A percentile compares a stretch with the other conserved stretches of the same genome.
phyloP scores from a whole-genome alignment of 352 stramenopile species.

The Globisporangium sylvaticum region DNA sequence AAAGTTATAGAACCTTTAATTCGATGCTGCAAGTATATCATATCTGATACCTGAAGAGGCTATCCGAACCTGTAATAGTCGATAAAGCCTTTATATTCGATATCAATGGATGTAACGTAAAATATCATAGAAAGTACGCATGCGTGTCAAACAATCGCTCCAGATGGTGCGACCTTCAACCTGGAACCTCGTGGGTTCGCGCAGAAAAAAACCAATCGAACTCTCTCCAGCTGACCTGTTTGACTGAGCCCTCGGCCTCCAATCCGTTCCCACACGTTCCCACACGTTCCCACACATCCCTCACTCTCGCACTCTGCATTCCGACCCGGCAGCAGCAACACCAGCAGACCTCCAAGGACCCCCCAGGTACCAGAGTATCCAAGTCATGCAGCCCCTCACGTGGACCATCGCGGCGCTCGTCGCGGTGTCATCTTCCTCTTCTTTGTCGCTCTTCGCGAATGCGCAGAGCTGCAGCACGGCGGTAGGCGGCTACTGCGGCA shows the following conservation, averaged over 20 bases:
- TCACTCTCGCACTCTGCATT: not conserved
- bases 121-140: no score
- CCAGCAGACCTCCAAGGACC: not conserved
- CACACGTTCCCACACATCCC: no score
- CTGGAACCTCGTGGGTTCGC: not conserved
- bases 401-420: not conserved
- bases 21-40: not conserved
- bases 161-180: not conserved
- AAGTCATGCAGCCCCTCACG: not conserved
- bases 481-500: conserved; percentile 40
- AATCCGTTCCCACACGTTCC: not conserved
- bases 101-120: no score
- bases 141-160: not conserved
- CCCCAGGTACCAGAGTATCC: not conserved
- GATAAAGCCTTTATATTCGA: not conserved
- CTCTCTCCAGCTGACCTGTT: not conserved
- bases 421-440: not conserved
- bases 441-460: not conserved
- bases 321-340: not conserved
- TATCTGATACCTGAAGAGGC: no score
- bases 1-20: not conserved
- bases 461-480: conserved; percentile 20
- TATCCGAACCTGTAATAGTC: not conserved
- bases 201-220: not conserved
- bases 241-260: not conserved